Base-by-base conservation (phyloP, 2,329 filamentous ascomycete species). In the Cladosporium sp. region DNA sequence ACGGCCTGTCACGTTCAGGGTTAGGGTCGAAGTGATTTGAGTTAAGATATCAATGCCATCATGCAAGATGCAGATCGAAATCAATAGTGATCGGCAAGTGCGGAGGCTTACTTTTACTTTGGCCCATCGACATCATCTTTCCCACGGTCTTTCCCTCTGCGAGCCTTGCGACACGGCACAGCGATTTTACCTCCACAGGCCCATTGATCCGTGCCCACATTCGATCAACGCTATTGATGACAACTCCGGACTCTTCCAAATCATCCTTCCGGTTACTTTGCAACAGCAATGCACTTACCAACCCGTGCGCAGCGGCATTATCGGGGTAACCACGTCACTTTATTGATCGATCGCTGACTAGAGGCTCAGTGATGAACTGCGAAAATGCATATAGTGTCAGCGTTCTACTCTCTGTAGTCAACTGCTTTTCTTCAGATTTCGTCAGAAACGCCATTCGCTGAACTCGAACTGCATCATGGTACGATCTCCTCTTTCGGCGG, bases 401-500 rank as follows among this genome's bases (percentile, higher is more conserved):
- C 14, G 3, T 7, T 21, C 21, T 3, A 12, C 41, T 10, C 41
- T 47, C n/a, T 11, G n/a, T 12, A 47, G n/a, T 1, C 7, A 24
- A 47, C 7, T n/a, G 36, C 15, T 44, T n/a, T n/a, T 44, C 7
- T 21, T 44, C 38, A 21, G 5, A 4, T 11, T n/a, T 12, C n/a
- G 21, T 47, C n/a, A 21, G 41, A 24, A 47, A 47, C 41, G 3
- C n/a, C 8, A 47, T 12, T 47, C 10, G n/a, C 18, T 44, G 38
- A 44, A 34, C 26, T 55, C 18, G 14, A 18, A 34, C 2, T 52
- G 7, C 24, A 59, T 32, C 24, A 76, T 76, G 74, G 74, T 70
- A 64, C 69, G 60, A 36, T 70, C 70, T 58, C 60, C 70, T n/a
- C 64, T 70, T 8, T 65, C 67, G 38, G 72, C 71, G n/a, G 65